Percentiles rank a stretch among this genome's conserved stretches.
Conservation (phyloP, 352 stramenopile genomes). For the Plasmopara halstedii region DNA sequence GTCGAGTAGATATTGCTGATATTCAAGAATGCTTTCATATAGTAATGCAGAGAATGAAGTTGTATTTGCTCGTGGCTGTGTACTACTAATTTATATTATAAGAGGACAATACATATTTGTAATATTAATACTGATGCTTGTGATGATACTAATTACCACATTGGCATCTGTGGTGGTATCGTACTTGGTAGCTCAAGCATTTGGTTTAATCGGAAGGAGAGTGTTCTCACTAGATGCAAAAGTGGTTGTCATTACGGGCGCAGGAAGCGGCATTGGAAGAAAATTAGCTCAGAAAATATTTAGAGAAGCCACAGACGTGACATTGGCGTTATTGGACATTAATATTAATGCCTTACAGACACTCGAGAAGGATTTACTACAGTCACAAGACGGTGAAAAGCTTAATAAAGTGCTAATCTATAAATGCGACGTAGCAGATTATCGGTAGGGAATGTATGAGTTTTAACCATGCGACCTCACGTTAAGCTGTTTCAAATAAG, state of each 20-base stretch:
- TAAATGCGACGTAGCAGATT: slow-evolving; percentile 57
- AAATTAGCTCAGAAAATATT: slow-evolving; percentile 32
- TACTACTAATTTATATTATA: too few species aligned
- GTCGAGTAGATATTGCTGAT: too few species aligned
- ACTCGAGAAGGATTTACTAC: slow-evolving; percentile 19
- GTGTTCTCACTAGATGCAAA: slow-evolving; percentile 36
- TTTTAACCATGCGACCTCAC: not conserved
- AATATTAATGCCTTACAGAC: slow-evolving; percentile 29
- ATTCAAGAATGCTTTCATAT: too few species aligned
- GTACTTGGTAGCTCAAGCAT: slow-evolving; percentile 2
- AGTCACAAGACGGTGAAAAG: not conserved
- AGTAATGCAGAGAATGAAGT: too few species aligned
- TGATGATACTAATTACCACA: not conserved
- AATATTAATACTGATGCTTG: too few species aligned
- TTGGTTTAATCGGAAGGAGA: not conserved
- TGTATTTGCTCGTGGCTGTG: too few species aligned
- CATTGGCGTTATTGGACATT: slow-evolving; percentile 57
- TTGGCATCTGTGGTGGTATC: slow-evolving; percentile 4
- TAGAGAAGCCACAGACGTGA: slow-evolving; percentile 17
- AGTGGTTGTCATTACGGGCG: slow-evolving; percentile 63
- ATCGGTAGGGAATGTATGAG: slow-evolving; percentile 27
- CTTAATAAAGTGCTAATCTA: slow-evolving; percentile 27
- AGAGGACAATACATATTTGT: too few species aligned
- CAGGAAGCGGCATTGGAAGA: slow-evolving; percentile 46
- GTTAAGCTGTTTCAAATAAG: not conserved